These are phyloP conservation scores for Aspergillus japonicus DNA, from an alignment of 2,329 filamentous ascomycete genomes.

Conservation along the genomic window DNA sequence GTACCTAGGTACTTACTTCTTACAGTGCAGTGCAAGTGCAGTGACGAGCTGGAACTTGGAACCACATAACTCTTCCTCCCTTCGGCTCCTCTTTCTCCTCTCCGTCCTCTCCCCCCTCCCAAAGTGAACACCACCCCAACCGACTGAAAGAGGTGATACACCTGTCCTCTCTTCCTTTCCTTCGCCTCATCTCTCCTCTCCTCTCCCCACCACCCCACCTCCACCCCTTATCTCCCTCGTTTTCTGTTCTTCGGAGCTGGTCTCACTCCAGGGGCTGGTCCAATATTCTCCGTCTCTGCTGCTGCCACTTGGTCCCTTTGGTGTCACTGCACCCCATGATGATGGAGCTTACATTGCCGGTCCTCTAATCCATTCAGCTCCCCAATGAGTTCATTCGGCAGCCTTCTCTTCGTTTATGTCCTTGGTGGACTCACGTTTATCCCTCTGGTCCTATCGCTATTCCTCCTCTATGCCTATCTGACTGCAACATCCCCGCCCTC, in stretches of 20 bases:
- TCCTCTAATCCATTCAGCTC: conserved; percentile 30
- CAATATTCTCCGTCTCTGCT: background rate
- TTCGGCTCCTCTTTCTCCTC: background rate
- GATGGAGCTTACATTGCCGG: conserved; percentile 34
- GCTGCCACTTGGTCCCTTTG: conserved; percentile 10
- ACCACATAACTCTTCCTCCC: background rate
- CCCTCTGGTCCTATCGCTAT: conserved; percentile 63
- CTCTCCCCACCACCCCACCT: background rate
- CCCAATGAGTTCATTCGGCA: conserved; percentile 47
- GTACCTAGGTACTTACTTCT: too few species aligned
- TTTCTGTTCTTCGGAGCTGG: conserved; percentile 1
- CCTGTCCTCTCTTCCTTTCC: conserved; percentile 2
- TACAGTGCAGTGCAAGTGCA: background rate
- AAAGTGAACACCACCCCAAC: background rate
- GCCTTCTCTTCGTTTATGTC: conserved; percentile 73
- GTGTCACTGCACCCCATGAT: conserved; percentile 15
- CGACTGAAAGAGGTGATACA: background rate
- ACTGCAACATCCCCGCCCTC: conserved; percentile 55
- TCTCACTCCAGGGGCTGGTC: conserved; percentile 3
- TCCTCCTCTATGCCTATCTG: conserved; percentile 67
- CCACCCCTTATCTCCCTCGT: background rate
- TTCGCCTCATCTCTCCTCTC: background rate
- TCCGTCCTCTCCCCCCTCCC: background rate
- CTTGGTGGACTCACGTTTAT: conserved; percentile 86
- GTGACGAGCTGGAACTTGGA: background rate